A percentile compares a stretch with the other conserved stretches of the same genome.
Conservation (phyloP, 1,139 yeast species). For the Pichiaceae sp. region DNA sequence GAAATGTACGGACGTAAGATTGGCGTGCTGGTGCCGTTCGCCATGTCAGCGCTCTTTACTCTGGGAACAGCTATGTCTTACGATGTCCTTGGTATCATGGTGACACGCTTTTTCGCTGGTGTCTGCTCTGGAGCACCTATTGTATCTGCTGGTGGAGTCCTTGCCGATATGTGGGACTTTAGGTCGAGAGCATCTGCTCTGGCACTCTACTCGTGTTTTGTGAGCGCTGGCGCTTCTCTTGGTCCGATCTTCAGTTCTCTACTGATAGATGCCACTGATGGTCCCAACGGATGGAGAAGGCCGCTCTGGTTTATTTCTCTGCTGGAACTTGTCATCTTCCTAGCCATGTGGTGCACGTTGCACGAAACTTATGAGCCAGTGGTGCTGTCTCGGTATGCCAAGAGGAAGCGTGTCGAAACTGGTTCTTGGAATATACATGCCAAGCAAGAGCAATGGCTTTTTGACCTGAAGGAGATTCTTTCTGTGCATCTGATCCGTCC, state of each 20-base stretch:
- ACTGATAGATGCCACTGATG: slow-evolving; percentile 34
- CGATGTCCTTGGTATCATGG: slow-evolving; percentile 42
- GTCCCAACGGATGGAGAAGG: slow-evolving; percentile 32
- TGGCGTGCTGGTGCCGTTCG: slow-evolving; percentile 46
- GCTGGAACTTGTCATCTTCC: slow-evolving; percentile 29
- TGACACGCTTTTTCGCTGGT: slow-evolving; percentile 46
- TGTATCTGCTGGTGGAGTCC: slow-evolving; percentile 52
- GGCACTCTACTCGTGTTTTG: slow-evolving; percentile 46
- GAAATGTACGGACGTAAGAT: slow-evolving; percentile 65
- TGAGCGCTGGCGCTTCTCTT: slow-evolving; percentile 49
- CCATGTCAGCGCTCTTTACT: slow-evolving; percentile 49
- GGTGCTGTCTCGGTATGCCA: slow-evolving; percentile 38
- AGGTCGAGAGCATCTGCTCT: slow-evolving; percentile 15
- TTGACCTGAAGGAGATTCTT: slow-evolving; percentile 30
- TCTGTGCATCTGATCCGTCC: slow-evolving; percentile 33
- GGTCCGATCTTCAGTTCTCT: slow-evolving; percentile 57
- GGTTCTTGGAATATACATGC: slow-evolving; percentile 33
- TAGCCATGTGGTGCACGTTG: slow-evolving; percentile 29
- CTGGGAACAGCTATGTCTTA: slow-evolving; percentile 51
- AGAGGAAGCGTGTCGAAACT: slow-evolving; percentile 36
- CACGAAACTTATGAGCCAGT: slow-evolving; percentile 46
- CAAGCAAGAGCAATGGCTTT: slow-evolving; percentile 34
- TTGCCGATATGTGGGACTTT: slow-evolving; percentile 42
- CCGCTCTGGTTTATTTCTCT: slow-evolving; percentile 34
- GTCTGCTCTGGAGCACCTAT: slow-evolving; percentile 48